Evolutionary conservation across 2,329 filamentous ascomycete species (phyloP), one percentile per base, ranked within the genome.

Genomic region (Lanzia echinophila): DNA sequence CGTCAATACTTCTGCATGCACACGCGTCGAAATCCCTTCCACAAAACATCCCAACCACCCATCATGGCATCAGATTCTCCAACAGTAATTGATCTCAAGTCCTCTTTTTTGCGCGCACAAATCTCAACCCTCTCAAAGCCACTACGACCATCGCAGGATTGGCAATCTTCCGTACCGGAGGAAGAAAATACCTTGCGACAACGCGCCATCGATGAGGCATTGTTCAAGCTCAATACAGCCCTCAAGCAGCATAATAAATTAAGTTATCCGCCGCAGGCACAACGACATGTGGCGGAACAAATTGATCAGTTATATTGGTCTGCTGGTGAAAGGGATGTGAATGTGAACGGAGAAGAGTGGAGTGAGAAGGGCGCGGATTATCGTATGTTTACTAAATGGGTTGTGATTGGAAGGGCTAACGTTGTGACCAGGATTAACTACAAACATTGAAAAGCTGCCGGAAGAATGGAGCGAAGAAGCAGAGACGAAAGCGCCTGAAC

Each of bases 211-310:
- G 78, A 83, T 60, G 79, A 84, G 57, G 79, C 75, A 12, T 66
- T 85, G 4, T 71, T 73, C 59, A 75, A 75, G 39, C 72, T 87
- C 12, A 87, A 87, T 65, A 78, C 82, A 56, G 70, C 75, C 15
- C 70, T 88, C 13, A 77, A 79, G 59, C 82, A 85, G 60, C 86
- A 90, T 66, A 77, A 77, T 31, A 79, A 79, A 34, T 77, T 82
- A 53, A 82, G 82, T 5, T 88, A 88, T 66, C 78, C 82, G 15
- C 78, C 83, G 0, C 83, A 86, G 61, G 83, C 85, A n/a, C 81
- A 78, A 49, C 78, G 85, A 34, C 83, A 87, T 62, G 78, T 89
- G 17, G 84, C 86, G 2, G 84, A 88, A 71, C 86, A 90, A 71
- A 82, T 90, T 41, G 83, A 87, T 68, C 70, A 71, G 46, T 70